These are phyloP conservation scores for Trypanosoma scelopori DNA, from an alignment of 208 protist species.

Conservation along the genomic window DNA sequence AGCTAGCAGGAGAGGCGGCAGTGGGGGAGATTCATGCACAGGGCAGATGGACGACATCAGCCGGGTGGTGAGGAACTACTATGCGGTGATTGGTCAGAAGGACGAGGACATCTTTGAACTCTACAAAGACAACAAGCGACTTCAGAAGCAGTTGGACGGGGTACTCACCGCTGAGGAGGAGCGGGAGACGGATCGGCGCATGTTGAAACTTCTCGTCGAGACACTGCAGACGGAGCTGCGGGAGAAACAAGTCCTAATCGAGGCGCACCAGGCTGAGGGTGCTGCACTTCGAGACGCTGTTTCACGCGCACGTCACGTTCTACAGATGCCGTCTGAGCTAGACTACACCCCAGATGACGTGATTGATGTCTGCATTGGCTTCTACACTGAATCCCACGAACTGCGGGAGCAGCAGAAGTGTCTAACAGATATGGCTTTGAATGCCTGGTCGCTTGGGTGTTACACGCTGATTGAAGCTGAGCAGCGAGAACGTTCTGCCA, in stretches of 20 bases:
- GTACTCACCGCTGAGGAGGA: conserved; percentile 41
- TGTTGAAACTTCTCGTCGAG: conserved; percentile 36
- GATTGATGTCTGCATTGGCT: conserved; percentile 30
- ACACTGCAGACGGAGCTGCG: conserved; percentile 50
- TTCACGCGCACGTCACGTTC: conserved; percentile 30
- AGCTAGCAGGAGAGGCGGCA: too few species aligned
- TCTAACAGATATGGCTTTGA: conserved; percentile 21
- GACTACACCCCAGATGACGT: conserved; percentile 38
- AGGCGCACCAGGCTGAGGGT: conserved; percentile 43
- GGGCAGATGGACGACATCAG: conserved; percentile 46
- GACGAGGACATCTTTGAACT: conserved; percentile 76
- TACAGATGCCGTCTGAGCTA: conserved; percentile 52
- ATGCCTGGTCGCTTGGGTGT: conserved; percentile 19
- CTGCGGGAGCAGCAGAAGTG: conserved; percentile 22
- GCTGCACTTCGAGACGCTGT: conserved; percentile 36
- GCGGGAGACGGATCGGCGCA: conserved; percentile 39
- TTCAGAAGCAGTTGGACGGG: conserved; percentile 58
- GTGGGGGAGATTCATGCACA: conserved; percentile 1
- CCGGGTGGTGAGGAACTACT: conserved; percentile 64
- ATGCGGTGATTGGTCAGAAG: conserved; percentile 64
- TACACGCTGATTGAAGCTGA: conserved; percentile 30
- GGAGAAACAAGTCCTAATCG: conserved; percentile 54
- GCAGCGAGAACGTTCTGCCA: conserved; percentile 21
- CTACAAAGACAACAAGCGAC: conserved; percentile 70
- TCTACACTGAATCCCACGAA: conserved; percentile 19